These are phyloP conservation scores for Wallacemonas rigidus DNA, from an alignment of 208 protist species.

Conservation along the genomic window DNA sequence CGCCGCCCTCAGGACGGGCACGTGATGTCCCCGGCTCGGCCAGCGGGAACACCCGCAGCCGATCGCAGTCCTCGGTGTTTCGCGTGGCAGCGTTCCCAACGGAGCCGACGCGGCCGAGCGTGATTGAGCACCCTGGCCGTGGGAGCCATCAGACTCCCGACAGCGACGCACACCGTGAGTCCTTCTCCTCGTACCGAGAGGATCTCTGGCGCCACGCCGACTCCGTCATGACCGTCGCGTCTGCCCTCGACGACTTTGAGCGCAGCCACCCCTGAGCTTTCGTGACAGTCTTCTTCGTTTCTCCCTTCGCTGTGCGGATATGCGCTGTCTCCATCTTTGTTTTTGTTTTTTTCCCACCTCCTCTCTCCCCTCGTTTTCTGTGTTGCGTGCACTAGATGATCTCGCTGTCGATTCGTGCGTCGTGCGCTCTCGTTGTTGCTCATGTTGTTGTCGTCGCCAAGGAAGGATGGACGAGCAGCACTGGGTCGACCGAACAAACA, in stretches of 20 bases:
- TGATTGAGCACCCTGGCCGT: constrained; percentile 4
- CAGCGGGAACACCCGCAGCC: constrained; percentile 1
- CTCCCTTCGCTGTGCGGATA: too few species aligned
- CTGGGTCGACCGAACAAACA: too few species aligned
- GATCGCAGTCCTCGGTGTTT: constrained; percentile 13
- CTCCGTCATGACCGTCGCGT: constrained; percentile 30
- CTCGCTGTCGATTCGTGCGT: too few species aligned
- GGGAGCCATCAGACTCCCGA: constrained; percentile 17
- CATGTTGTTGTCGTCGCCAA: too few species aligned
- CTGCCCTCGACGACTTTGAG: constrained; percentile 15
- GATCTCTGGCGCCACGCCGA: constrained; percentile 56
- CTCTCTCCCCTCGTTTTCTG: too few species aligned
- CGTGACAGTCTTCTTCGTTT: too few species aligned
- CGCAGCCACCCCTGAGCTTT: too few species aligned
- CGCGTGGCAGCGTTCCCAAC: constrained; percentile 4
- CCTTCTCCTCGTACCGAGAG: constrained; percentile 38
- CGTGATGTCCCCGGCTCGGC: neutral
- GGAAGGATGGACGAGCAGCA: too few species aligned
- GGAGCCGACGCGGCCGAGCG: constrained; percentile 26
- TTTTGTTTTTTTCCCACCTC: too few species aligned
- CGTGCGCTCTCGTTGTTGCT: too few species aligned
- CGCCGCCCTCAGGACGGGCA: neutral
- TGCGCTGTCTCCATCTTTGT: too few species aligned
- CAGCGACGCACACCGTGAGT: constrained; percentile 28
- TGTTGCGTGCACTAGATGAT: too few species aligned